These are phyloP conservation scores for Cichorium intybus DNA, from an alignment of 140 eudicot genomes.

Conservation along the genomic window DNA sequence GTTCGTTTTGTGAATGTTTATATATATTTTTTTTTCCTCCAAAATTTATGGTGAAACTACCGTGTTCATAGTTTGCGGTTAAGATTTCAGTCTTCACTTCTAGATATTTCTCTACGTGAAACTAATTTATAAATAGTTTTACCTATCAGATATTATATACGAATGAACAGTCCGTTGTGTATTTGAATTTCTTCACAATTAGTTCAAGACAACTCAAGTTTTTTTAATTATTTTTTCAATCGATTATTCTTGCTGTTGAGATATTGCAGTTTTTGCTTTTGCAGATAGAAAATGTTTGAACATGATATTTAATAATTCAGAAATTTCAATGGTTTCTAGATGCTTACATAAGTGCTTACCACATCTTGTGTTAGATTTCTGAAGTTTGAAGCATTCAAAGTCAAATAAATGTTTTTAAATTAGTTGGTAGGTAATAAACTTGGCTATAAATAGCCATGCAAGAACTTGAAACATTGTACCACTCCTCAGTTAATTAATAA, in stretches of 20 bases:
- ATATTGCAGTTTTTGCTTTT: conserved; percentile 18
- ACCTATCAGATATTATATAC: neutral
- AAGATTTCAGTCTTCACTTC: conserved; percentile 2
- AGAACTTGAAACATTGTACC: too few species aligned
- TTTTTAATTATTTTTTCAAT: neutral
- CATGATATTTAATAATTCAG: too few species aligned
- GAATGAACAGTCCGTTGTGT: neutral
- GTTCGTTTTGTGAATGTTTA: neutral
- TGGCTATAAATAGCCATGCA: too few species aligned
- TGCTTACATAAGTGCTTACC: too few species aligned
- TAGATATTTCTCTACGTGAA: neutral
- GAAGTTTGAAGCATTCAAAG: too few species aligned
- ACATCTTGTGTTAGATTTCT: too few species aligned
- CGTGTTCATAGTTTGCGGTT: conserved; percentile 16
- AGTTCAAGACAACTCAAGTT: neutral
- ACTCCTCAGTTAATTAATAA: too few species aligned
- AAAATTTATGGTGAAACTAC: conserved; percentile 13
- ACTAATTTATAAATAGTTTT: neutral
- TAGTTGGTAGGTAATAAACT: too few species aligned
- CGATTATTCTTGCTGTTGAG: too few species aligned
- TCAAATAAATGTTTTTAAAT: too few species aligned
- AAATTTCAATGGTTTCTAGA: too few species aligned
- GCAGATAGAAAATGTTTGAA: conserved; percentile 29
- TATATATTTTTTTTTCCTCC: neutral
- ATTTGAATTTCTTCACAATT: conserved; percentile 14